These are phyloP conservation scores for Fraxinus platypoda DNA, from an alignment of 305 asterid species.

Conservation along the genomic window DNA sequence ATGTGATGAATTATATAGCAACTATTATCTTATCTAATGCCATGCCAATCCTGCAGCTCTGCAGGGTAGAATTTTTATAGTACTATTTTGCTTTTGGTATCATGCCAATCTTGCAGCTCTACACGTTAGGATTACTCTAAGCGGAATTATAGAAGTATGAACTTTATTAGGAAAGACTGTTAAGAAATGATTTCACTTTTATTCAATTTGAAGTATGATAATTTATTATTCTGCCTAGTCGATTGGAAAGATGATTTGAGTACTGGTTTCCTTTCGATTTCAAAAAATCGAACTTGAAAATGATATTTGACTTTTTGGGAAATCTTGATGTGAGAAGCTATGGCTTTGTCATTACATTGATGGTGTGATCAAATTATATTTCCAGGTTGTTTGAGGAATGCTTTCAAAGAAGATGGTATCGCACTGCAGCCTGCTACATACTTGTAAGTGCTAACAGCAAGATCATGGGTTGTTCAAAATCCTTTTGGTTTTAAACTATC, in stretches of 20 bases:
- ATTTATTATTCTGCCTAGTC: background rate
- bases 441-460: conserved; percentile 32
- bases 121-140: background rate
- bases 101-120: conserved; percentile 1
- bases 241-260: background rate
- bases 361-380: background rate
- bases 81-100: background rate
- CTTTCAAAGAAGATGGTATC: conserved; percentile 57
- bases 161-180: background rate
- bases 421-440: conserved; percentile 59
- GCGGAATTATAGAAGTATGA: background rate
- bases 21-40: background rate
- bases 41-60: background rate
- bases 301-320: background rate
- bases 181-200: background rate
- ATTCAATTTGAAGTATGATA: background rate
- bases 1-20: background rate
- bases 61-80: background rate
- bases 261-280: background rate
- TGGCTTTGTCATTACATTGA: background rate
- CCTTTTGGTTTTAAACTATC: background rate
- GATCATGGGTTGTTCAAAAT: background rate
- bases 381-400: conserved; percentile 55
- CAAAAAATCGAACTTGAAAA: background rate
- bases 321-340: background rate